phyloP scores from a whole-genome alignment of 352 stramenopile genomes.

The Phytophthora kernoviae region DNA sequence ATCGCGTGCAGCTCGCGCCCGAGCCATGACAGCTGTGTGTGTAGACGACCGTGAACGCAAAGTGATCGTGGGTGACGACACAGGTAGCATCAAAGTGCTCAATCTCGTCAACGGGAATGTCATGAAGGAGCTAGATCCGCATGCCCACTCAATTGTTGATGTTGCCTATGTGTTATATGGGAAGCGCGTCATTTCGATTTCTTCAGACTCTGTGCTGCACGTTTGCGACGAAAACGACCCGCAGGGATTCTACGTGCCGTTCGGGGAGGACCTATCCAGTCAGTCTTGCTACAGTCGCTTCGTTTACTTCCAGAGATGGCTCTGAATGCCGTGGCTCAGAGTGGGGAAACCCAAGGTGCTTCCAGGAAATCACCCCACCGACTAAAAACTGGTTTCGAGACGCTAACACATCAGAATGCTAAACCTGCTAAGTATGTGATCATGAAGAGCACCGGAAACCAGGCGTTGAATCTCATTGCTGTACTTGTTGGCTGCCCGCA shows the following conservation, averaged over 20 bases:
- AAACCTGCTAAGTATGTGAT: slow-evolving; percentile 46
- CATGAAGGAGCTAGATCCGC: slow-evolving; percentile 82
- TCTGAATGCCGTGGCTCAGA: neutral
- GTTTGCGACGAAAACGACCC: slow-evolving; percentile 78
- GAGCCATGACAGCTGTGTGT: slow-evolving; percentile 71
- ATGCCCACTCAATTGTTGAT: slow-evolving; percentile 45
- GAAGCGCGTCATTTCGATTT: slow-evolving; percentile 73
- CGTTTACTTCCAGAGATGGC: slow-evolving; percentile 43
- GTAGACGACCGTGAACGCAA: slow-evolving; percentile 86
- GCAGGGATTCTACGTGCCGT: slow-evolving; percentile 71
- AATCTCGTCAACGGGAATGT: slow-evolving; percentile 83
- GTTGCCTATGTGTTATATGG: slow-evolving; percentile 62
- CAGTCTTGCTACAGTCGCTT: slow-evolving; percentile 63
- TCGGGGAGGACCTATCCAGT: slow-evolving; percentile 58
- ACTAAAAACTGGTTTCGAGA: neutral
- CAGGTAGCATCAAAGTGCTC: slow-evolving; percentile 63
- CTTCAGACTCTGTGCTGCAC: slow-evolving; percentile 59
- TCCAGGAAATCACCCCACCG: neutral
- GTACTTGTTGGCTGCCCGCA: slow-evolving; percentile 44
- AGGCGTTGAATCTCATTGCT: slow-evolving; percentile 51
- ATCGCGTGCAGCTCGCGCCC: slow-evolving; percentile 22
- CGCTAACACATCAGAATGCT: slow-evolving; percentile 1
- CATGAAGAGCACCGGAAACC: slow-evolving; percentile 55
- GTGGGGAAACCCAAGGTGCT: neutral
- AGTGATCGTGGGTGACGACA: slow-evolving; percentile 77